A percentile compares a stretch with the other conserved stretches of the same genome.
Conservation (phyloP, 2,329 filamentous ascomycete species). For the Penicillium palitans region DNA sequence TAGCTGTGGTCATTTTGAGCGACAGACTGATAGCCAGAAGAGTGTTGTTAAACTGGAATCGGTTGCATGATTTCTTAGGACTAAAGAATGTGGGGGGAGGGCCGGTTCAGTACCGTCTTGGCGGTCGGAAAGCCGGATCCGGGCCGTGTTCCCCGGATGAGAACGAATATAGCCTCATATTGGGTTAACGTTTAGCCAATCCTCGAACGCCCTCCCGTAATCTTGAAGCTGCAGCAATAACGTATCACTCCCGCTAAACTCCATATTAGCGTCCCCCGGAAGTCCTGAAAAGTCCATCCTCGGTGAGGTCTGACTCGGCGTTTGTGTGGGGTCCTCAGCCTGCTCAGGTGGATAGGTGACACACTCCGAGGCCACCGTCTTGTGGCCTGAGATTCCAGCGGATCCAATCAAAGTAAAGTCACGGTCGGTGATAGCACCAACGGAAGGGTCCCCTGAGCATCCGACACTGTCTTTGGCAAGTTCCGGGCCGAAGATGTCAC, state of each 20-base stretch:
- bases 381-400: slow-evolving; percentile 42
- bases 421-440: slow-evolving; percentile 22
- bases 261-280: slow-evolving; percentile 7
- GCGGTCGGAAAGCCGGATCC: slow-evolving; percentile 16
- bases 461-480: slow-evolving; percentile 17
- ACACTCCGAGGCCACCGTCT: slow-evolving; percentile 37
- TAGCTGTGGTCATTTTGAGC: slow-evolving; percentile 25
- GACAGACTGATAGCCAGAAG: background rate
- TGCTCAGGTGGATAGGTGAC: slow-evolving; percentile 40
- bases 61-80: background rate
- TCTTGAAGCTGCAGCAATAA: slow-evolving; percentile 39
- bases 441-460: slow-evolving; percentile 6
- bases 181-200: slow-evolving; percentile 34
- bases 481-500: slow-evolving; percentile 23
- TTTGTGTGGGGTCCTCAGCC: slow-evolving; percentile 12
- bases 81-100: background rate
- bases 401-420: slow-evolving; percentile 43
- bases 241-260: slow-evolving; percentile 22
- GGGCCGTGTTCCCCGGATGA: slow-evolving; percentile 18
- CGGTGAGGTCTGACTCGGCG: slow-evolving; percentile 8
- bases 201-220: slow-evolving; percentile 39
- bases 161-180: slow-evolving; percentile 1
- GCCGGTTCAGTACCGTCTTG: slow-evolving; percentile 20
- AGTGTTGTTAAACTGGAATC: background rate
- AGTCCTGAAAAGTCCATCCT: slow-evolving; percentile 10